Conservation (phyloP, 176 grass and related monocot species). For the Avena insularis region DNA sequence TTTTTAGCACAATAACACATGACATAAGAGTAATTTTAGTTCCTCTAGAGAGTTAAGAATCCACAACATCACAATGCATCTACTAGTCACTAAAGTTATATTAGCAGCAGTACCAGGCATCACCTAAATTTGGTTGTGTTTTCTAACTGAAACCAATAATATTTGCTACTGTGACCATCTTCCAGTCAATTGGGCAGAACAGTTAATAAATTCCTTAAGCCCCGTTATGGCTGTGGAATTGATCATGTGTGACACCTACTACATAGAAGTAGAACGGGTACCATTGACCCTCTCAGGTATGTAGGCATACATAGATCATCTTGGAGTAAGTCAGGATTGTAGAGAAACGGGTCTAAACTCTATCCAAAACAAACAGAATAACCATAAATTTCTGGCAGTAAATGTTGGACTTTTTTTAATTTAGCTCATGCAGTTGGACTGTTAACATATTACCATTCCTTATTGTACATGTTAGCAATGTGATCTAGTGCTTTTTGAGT, state of each 20-base stretch:
- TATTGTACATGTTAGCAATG: no score
- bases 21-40: background rate
- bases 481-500: no score
- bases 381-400: no score
- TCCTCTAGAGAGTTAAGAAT: background rate
- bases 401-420: no score
- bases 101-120: background rate
- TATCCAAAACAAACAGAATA: no score
- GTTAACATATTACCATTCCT: no score
- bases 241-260: background rate
- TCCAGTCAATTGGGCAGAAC: background rate
- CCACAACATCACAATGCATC: slow-evolving; percentile 3
- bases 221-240: background rate
- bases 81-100: background rate
- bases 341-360: no score
- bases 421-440: no score
- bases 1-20: slow-evolving; percentile 35
- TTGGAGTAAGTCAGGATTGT: no score
- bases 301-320: no score
- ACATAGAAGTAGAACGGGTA: background rate
- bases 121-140: background rate
- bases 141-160: background rate
- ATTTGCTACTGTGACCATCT: background rate
- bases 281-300: no score
- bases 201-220: background rate